Evolutionary conservation across 1,284 basidiomycete species (phyloP), one percentile per base, ranked within the genome.

Genomic region (Taiwanofungus camphoratus): DNA sequence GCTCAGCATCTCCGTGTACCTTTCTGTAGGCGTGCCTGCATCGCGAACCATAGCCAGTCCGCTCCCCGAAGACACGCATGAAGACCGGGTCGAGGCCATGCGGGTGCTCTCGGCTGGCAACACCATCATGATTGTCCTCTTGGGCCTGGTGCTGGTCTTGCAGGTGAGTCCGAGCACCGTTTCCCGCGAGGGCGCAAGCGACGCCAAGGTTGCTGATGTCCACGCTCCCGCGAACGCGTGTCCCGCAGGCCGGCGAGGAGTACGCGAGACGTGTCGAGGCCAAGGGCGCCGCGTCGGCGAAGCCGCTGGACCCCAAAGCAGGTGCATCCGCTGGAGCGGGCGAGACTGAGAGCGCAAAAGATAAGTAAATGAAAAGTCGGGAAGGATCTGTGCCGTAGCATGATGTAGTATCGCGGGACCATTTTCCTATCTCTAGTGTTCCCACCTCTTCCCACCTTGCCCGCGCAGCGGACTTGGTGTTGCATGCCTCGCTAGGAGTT

Each of bases 31-130:
- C 32, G 72, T 94, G 48, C 86, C 84, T 24, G 73, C 78, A 18
- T 70, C 92, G 42, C 79, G 82, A 39, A 88, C 87, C 12, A 74
- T 87, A 34, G 82, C 78, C 24, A 71, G 64, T 39, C 87, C 77
- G 27, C 61, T 64, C 46, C 63, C 69, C 27, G 66, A 62, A 42
- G 79, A 88, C 45, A 80, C 80, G 21, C 66, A 70, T 23, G 67
- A 66, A 21, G 86, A 89, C 61, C 77, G 77, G 52, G 60, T 86
- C 48, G 83, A 91, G 58, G 87, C 92, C 13, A 69, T 94, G 58
- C 77, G 78, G 46, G 72, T 94, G 4, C 70, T 93, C 20, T 79
- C 84, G 18, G 92, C 91, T 12, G 90, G 82, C 8, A 93, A 94
- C 59, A 77, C 87, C 35, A 84, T 95, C 48, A 82, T 89, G 45